Conservation (phyloP, 495 filamentous ascomycete genomes). For the Choiromyces venosus region DNA sequence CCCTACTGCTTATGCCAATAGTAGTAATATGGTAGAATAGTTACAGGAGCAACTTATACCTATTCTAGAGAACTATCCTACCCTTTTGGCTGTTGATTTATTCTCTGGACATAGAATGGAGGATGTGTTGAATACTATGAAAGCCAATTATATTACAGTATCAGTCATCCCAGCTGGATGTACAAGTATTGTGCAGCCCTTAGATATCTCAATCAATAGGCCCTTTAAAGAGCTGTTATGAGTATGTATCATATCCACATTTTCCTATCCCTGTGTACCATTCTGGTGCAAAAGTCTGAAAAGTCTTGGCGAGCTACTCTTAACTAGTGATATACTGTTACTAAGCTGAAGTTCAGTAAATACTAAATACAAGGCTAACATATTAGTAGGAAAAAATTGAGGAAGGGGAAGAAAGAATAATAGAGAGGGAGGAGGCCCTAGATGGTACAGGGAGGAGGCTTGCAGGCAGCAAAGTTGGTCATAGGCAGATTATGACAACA, state of each 20-base stretch:
- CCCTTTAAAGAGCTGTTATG: conserved; percentile 3
- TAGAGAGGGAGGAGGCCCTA: neutral
- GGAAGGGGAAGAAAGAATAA: neutral
- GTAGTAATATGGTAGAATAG: neutral
- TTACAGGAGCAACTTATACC: conserved; percentile 14
- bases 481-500: neutral
- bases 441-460: neutral
- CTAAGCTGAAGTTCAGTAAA: too few relatives aligned
- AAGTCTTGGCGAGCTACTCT: too few relatives aligned
- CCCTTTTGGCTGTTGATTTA: neutral
- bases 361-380: neutral
- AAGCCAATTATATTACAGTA: neutral
- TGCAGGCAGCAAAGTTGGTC: neutral
- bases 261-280: too few relatives aligned
- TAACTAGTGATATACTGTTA: too few relatives aligned
- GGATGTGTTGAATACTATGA: neutral
- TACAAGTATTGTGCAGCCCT: neutral
- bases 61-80: neutral
- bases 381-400: neutral
- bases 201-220: conserved; percentile 5
- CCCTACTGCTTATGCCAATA: conserved; percentile 9
- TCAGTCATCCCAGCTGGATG: conserved; percentile 1
- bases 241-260: neutral
- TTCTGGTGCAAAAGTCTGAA: too few relatives aligned
- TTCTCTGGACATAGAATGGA: neutral